Conservation (phyloP, 345 rosid genomes). For the Toxicodendron radicans region DNA sequence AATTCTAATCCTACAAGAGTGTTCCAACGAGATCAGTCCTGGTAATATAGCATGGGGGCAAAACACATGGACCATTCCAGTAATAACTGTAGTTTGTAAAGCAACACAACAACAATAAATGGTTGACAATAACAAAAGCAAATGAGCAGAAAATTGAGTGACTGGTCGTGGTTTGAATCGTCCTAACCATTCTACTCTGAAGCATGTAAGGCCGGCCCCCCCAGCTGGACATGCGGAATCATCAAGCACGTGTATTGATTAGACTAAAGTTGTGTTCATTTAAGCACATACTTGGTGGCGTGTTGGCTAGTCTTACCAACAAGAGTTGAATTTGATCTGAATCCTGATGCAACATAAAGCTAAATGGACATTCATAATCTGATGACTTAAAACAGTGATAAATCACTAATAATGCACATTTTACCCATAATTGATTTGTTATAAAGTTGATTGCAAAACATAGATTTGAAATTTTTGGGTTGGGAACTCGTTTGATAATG, state of each 20-base stretch:
- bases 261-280: conserved; percentile 12
- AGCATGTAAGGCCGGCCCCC: not conserved
- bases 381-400: conserved; percentile 1
- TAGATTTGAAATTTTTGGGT: conserved; percentile 9
- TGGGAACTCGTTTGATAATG: conserved; percentile 1
- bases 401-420: conserved; percentile 1
- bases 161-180: conserved; percentile 10
- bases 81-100: not conserved
- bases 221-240: not conserved
- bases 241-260: conserved; percentile 18
- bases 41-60: not conserved
- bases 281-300: conserved; percentile 1
- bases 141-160: conserved; percentile 10
- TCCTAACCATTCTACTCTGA: not conserved
- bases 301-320: not conserved
- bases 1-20: not conserved
- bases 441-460: conserved; percentile 12
- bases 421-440: not conserved
- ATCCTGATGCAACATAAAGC: conserved; percentile 10
- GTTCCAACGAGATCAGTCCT: too few species aligned
- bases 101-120: conserved; percentile 2
- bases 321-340: conserved; percentile 9
- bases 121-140: conserved; percentile 9
- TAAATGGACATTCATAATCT: not conserved
- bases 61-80: not conserved